Evolutionary conservation across 1,284 basidiomycete species (phyloP), one percentile per base, ranked within the genome.

Genomic region (Ganoderma resinaceum): DNA sequence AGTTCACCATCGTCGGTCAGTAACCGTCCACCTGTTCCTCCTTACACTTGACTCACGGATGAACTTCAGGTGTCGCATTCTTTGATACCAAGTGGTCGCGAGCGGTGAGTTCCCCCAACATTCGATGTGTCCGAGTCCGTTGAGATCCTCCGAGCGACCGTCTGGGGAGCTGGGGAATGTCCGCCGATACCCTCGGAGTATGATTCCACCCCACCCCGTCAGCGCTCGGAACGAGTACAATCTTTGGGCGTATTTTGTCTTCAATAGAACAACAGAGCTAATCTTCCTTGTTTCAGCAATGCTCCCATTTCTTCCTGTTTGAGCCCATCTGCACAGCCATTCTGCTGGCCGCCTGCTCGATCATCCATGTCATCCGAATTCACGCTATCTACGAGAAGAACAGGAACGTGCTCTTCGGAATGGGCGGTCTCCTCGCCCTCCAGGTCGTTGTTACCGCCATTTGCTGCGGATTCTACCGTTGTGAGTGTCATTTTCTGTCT

Each of bases 321-420:
- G 93, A 95, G 74, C 93, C 93, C 71, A 93, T 95, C 75, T 89
- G 88, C 76, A 94, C 93, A 20, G 92, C 92, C 3, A 82, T 94
- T 74, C 85, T 94, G 43, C 84, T 94, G 63, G 91, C 89, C 37
- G 85, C 87, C 23, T 86, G 89, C 62, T 93, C 93, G n/a, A 81
- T 83, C 67, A 85, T 91, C 65, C 91, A 92, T 79, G 87, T 90
- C 67, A 89, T 92, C 71, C 89, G 91, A n/a, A 85, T 93, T 70
- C 85, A 89, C 74, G 91, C 91, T 63, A 93, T 94, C 71, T 92
- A 92, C 74, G 88, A 89, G 62, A 89, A 90, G 75, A 86, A 80
- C 67, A 81, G 86, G 31, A 73, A 82, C 8, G 78, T 94, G 31
- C 85, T 93, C 20, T 76, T 77, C 16, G 78, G 81, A 31, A 87